Evolutionary conservation across 352 stramenopile genomes (phyloP), one percentile per base, ranked within the genome.

Genomic region (Phytopythium helicoides): DNA sequence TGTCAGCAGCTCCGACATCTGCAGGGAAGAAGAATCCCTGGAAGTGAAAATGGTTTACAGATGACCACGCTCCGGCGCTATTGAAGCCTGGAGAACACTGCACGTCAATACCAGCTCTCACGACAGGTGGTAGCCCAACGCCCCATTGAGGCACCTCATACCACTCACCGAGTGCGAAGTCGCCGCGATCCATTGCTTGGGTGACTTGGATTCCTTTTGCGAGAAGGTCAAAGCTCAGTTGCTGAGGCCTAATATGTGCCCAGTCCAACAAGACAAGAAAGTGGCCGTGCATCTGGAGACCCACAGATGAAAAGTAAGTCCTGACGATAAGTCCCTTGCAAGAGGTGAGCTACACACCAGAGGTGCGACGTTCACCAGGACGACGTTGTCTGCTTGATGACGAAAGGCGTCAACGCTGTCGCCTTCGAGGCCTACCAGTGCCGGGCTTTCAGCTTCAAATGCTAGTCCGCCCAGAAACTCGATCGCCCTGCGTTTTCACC

Each of bases 21-120:
- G 69, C 45, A 41, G 62, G 31, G 33, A 81, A 71, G 53, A 84
- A 87, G 31, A 78, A 86, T 0, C 69, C 72, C 58, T 92, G 81
- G 3, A 89, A 71, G 31, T 92, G 81, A 41, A 84, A 81, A 48
- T 92, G 78, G 44, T 89, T 87, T 10, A 92, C 81, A 4, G 78
- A 89, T 9, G 81, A 86, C 81, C 81, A 92, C 15, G 81, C 81
- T 18, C 81, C 81, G 25, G 63, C 58, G 46, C 81, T 87, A 52
- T 92, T 92, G 56, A 89, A 92, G 6, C 78, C 81, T 76, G 26
- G 1, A 18, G 19, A 41, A 33, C 9, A 18, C 6, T 40, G 18
- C 8, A 1, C 41, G 7, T 26, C 15, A 47, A 19, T 52, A n/a
- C n/a, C n/a, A n/a, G n/a, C n/a, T n/a, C n/a, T n/a, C n/a, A n/a